Conservation (phyloP, 495 filamentous ascomycete genomes). For the Articulospora tetracladia region DNA sequence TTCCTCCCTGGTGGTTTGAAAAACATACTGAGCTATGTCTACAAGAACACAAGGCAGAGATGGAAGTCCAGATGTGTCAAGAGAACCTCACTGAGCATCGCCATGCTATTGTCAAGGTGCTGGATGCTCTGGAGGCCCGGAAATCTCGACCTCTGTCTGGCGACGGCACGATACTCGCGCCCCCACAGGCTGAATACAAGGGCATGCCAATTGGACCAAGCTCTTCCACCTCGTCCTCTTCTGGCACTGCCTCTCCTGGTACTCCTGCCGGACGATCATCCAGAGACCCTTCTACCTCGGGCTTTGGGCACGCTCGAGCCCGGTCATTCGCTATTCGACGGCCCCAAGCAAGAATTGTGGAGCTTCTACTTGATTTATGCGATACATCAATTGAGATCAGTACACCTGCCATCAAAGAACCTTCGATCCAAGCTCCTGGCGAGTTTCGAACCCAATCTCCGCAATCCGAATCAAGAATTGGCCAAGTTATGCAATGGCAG, state of each 20-base stretch:
- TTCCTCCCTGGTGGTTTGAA: constrained; percentile 99
- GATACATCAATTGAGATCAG: constrained; percentile 95
- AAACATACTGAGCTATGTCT: constrained; percentile 96
- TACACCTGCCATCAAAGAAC: constrained; percentile 85
- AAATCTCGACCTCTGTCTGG: constrained; percentile 59
- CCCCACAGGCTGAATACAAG: constrained; percentile 81
- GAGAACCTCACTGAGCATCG: constrained; percentile 92
- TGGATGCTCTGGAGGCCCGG: constrained; percentile 86
- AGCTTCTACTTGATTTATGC: constrained; percentile 89
- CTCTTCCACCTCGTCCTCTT: constrained; percentile 60
- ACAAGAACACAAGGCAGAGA: constrained; percentile 93
- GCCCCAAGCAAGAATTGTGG: constrained; percentile 87
- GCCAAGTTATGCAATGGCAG: constrained; percentile 93
- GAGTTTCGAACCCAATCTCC: constrained; percentile 89
- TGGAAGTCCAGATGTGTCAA: constrained; percentile 94
- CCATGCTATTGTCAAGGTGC: constrained; percentile 89
- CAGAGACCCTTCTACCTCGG: constrained; percentile 73
- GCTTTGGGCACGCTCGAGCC: constrained; percentile 67
- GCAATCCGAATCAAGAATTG: constrained; percentile 87
- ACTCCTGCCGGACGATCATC: constrained; percentile 69
- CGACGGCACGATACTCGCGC: constrained; percentile 44
- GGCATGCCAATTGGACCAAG: constrained; percentile 80
- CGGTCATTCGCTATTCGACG: constrained; percentile 83
- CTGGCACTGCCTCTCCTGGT: constrained; percentile 62
- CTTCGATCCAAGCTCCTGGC: constrained; percentile 56